Evolutionary conservation across 179 eudicot species (phyloP), one percentile per base, ranked within the genome.

Genomic region (Beta corolliflora): DNA sequence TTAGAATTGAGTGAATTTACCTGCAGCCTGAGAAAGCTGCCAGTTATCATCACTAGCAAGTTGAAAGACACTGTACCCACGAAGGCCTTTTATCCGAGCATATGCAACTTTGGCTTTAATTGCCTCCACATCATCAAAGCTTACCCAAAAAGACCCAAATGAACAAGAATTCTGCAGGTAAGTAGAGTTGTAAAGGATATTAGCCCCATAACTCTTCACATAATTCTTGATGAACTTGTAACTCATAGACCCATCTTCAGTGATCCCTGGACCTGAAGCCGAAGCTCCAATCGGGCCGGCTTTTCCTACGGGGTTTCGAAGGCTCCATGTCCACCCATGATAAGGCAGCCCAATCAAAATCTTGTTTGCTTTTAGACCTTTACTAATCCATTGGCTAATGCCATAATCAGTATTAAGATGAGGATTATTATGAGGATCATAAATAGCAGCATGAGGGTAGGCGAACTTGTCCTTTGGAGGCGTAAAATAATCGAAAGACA

Each of bases 41-140:
- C 91, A 88, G 61, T 88, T 84, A 73, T 83, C 55, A 46, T 90
- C 92, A 50, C 84, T 75, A n/a, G 78, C 46, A 11, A 88, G 76
- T 55, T 84, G 87, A 75, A 79, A 90, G 19, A 76, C 88, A 31
- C 11, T 71, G 73, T 85, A 87, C 21, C 91, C 91, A 50, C 80
- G 82, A 50, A 90, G 86, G n/a, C 88, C 87, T 74, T 86, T 85
- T 14, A 81, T 82, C 73, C 68, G 82, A 25, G 85, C 91, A 75
- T 88, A 90, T 5, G 85, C 70, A 79, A 87, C 89, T 85, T 90
- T 90, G 63, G 77, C 77, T 77, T 52, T 81, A 10, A 89, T 77
- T 11, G 89, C 87, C 71, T 88, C 91, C 7, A 88, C 88, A 56
- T 85, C 92, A 52, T 90, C 88, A 77, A 77, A 90, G 31, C 84